A percentile compares a stretch with the other conserved stretches of the same genome.
Conservation (phyloP, 257 asterid species). For the Ehretia macrophylla region DNA sequence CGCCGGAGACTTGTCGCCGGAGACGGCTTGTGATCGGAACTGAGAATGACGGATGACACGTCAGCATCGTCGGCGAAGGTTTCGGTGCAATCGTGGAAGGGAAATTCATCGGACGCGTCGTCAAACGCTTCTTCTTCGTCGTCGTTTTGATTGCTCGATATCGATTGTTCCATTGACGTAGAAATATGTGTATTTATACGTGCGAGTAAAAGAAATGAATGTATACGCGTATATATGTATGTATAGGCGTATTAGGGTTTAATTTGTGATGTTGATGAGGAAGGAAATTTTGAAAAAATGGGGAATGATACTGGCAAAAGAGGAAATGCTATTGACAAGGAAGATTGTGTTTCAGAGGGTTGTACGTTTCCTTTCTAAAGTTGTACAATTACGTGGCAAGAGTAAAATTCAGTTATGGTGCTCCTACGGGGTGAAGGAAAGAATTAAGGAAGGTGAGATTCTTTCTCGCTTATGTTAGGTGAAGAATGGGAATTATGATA, state of each 20-base stretch:
- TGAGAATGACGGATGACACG: slow-evolving; percentile 16
- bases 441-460: too few relatives aligned
- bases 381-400: not conserved
- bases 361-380: not conserved
- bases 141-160: slow-evolving; percentile 1
- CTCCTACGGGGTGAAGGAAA: too few relatives aligned
- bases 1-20: not conserved
- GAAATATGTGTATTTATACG: not conserved
- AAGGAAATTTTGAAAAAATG: too few relatives aligned
- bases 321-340: not conserved
- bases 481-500: not conserved
- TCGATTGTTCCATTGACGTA: not conserved
- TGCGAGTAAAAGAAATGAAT: not conserved
- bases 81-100: slow-evolving; percentile 35
- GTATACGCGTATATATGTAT: too few relatives aligned
- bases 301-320: not conserved
- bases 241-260: too few relatives aligned
- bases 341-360: not conserved
- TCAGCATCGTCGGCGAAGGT: slow-evolving; percentile 16
- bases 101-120: slow-evolving; percentile 55
- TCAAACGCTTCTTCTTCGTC: slow-evolving; percentile 34
- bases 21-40: slow-evolving; percentile 3
- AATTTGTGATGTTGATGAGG: too few relatives aligned
- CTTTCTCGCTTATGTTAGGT: too few relatives aligned
- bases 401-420: not conserved